phyloP scores from a whole-genome alignment of 495 filamentous ascomycete species.

The Podospora australis region DNA sequence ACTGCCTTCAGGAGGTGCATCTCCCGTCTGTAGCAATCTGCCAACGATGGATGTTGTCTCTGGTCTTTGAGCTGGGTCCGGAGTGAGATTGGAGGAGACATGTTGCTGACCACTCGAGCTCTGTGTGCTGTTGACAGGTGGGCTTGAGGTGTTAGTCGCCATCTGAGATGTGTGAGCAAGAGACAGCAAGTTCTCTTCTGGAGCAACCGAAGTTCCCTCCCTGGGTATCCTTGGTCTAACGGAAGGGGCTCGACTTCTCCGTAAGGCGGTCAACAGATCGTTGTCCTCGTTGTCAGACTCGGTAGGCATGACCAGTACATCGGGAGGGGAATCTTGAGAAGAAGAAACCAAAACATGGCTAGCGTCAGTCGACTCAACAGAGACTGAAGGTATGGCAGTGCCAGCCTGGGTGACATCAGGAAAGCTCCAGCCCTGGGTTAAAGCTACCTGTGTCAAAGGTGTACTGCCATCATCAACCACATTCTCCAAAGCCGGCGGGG shows the following conservation, averaged over 20 bases:
- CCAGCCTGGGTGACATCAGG: constrained; percentile 1
- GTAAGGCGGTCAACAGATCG: not conserved
- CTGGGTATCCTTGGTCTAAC: not conserved
- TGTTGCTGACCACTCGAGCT: too few species aligned
- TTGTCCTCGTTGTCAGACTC: not conserved
- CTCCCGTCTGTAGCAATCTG: too few species aligned
- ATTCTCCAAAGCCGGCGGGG: not conserved
- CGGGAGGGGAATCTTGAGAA: not conserved
- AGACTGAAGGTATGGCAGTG: not conserved
- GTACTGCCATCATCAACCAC: not conserved
- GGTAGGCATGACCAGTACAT: not conserved
- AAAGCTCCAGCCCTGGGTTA: constrained; percentile 8
- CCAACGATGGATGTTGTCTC: too few species aligned
- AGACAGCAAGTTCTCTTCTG: not conserved
- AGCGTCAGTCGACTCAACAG: not conserved
- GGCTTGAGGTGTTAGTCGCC: too few species aligned
- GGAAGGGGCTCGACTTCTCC: not conserved
- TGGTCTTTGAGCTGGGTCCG: too few species aligned
- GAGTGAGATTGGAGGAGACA: too few species aligned
- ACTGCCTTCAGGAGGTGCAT: too few species aligned
- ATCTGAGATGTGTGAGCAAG: too few species aligned
- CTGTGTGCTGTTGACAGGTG: too few species aligned
- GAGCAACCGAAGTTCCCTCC: not conserved
- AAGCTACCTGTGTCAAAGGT: constrained; percentile 2
- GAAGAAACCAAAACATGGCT: not conserved